Base-by-base conservation (phyloP, 2,329 filamentous ascomycete species). In the Helicocarpus griseus region DNA sequence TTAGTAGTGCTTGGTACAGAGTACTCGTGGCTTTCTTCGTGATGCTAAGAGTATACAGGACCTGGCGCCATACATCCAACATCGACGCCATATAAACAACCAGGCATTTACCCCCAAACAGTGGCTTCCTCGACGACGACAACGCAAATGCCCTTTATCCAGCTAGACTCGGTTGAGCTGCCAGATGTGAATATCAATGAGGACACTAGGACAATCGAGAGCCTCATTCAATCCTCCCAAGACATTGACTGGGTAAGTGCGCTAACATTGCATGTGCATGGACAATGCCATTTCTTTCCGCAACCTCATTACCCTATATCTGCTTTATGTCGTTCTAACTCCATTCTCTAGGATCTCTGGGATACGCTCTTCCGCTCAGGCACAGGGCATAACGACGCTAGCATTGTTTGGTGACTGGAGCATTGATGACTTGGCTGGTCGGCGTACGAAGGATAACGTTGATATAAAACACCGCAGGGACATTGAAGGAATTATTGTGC, bases 201-300 rank as follows among this genome's bases (percentile, higher is more conserved):
- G 21, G 35, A 48, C 8, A 36, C 31, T n/a, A 35, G 21, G 19
- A 31, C 45, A 9, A 38, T 48, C 22, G 19, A 38, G 9, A 48
- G 26, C 13, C 22, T 48, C 21, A 38, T 48, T 21, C 24, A 31
- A 31, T 35, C 19, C 22, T 19, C 45, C 7, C 31, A 38, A 19
- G 45, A 48, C 4, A 13, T 48, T 7, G 35, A 48, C 35, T 48
- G 45, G 45, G 45, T 48, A 48, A 8, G 45, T 48, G 2, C n/a
- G n/a, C n/a, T n/a, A n/a, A n/a, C n/a, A n/a, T 35, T 47, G 14
- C 21, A 48, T 36, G 13, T 38, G 19, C 9, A 17, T 13, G 14
- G n/a, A 17, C 11, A 26, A n/a, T 24, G 21, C 19, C 7, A 24
- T 26, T 24, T 45, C 7, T 8, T 11, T 11, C 8, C 14, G 2